Percentiles rank a stretch among this genome's conserved stretches.
phyloP scores from a whole-genome alignment of 352 stramenopile species.

The Phytophthora podocarpi region DNA sequence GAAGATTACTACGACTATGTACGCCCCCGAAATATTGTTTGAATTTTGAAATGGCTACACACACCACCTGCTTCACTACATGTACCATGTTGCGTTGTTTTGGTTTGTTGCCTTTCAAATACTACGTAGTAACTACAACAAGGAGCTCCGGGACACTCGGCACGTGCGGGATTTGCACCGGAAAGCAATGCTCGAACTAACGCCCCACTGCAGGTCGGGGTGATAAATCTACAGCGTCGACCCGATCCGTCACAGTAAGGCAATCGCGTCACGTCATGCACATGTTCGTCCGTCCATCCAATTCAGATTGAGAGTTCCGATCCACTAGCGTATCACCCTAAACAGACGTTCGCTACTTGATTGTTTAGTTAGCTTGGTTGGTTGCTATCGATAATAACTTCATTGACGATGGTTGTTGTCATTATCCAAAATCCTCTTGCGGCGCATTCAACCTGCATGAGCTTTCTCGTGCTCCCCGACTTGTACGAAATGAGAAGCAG shows the following conservation, averaged over 20 bases:
- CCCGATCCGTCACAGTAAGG: background rate
- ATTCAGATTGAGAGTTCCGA: constrained; percentile 10
- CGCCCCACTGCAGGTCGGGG: background rate
- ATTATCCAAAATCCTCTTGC: constrained; percentile 17
- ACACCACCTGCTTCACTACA: constrained; percentile 12
- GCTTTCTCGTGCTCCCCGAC: background rate
- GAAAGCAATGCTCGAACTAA: constrained; percentile 17
- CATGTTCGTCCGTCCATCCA: constrained; percentile 4
- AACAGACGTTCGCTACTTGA: constrained; percentile 20
- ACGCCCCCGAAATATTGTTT: background rate
- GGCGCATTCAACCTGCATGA: background rate
- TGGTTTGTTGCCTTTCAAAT: no score
- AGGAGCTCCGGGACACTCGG: background rate
- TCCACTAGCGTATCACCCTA: constrained; percentile 11
- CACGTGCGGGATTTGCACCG: constrained; percentile 25
- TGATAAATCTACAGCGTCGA: constrained; percentile 5
- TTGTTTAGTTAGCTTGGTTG: constrained; percentile 10
- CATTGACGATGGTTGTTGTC: no score
- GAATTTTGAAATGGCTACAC: constrained; percentile 14
- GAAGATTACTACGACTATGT: constrained; percentile 8
- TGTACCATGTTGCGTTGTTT: no score
- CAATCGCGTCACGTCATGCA: background rate
- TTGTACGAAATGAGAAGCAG: constrained; percentile 5
- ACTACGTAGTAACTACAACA: no score
- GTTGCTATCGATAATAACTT: background rate